Percentiles rank a stretch among this genome's conserved stretches.
Evolutionary conservation across 2,329 filamentous ascomycete species (phyloP).

Genomic region (Cladophialophora exuberans): DNA sequence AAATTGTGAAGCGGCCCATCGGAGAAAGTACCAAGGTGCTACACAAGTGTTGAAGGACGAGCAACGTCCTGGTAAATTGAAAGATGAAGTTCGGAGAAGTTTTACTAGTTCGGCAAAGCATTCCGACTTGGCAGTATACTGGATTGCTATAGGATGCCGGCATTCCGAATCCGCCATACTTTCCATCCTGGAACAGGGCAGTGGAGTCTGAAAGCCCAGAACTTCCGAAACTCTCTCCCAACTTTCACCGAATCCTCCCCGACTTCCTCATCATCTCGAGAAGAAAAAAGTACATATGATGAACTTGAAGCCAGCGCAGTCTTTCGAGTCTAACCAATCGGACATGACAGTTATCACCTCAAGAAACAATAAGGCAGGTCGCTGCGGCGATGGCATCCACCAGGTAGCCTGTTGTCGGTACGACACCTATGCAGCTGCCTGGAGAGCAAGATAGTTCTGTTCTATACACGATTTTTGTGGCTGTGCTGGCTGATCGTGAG

Average conservation of each 20-base stretch:
- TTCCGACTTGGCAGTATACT: background rate
- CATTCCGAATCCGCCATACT: background rate
- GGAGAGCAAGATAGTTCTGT: constrained; percentile 29
- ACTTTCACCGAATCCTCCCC: constrained; percentile 2
- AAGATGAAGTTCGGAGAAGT: too few species aligned
- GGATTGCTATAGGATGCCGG: too few species aligned
- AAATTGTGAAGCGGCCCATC: too few species aligned
- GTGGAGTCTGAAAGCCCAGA: too few species aligned
- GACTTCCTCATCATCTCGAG: background rate
- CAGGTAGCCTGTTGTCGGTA: constrained; percentile 17
- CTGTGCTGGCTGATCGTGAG: constrained; percentile 16
- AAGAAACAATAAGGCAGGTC: constrained; percentile 18
- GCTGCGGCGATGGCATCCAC: constrained; percentile 15
- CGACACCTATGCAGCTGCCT: constrained; percentile 18
- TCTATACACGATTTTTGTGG: constrained; percentile 13
- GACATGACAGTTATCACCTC: background rate
- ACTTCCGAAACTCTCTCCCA: constrained; percentile 16
- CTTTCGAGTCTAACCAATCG: background rate
- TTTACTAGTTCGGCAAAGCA: too few species aligned
- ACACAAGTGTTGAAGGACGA: too few species aligned
- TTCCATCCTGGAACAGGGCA: too few species aligned
- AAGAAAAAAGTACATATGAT: background rate
- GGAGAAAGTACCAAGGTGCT: too few species aligned
- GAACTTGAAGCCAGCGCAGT: background rate
- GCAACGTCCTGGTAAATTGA: too few species aligned